Evolutionary conservation across 306 rosid genomes (phyloP).

Genomic region (Dicorynia guianensis): DNA sequence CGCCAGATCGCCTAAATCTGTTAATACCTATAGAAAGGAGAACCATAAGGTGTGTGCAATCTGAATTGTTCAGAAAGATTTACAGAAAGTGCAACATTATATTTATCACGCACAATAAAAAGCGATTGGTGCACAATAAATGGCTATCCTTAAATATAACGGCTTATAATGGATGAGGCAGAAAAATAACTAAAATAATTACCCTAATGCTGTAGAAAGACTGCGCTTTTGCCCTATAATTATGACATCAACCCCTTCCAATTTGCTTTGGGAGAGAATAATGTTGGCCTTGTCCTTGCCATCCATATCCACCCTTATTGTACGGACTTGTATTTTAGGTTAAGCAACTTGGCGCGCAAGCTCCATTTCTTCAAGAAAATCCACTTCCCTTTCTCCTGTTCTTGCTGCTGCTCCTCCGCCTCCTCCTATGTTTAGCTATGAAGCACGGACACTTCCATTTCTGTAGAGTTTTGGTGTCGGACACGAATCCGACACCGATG

Average conservation of each 20-base stretch:
- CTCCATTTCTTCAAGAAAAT: slow-evolving; percentile 80
- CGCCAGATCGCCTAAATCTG: slow-evolving; percentile 67
- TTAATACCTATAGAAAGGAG: not conserved
- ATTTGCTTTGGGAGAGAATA: slow-evolving; percentile 55
- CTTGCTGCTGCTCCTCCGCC: slow-evolving; percentile 29
- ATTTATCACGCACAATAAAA: no score
- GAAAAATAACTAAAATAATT: not conserved
- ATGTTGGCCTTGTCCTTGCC: slow-evolving; percentile 62
- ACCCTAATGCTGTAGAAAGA: slow-evolving; percentile 77
- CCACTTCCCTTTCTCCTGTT: slow-evolving; percentile 37
- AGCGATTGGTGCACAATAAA: not conserved
- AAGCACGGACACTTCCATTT: no score
- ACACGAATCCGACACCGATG: no score
- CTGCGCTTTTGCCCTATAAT: slow-evolving; percentile 74
- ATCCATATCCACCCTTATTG: slow-evolving; percentile 49
- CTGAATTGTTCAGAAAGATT: no score
- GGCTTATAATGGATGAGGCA: not conserved
- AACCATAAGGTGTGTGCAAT: not conserved
- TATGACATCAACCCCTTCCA: slow-evolving; percentile 58
- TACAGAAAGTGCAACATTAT: no score
- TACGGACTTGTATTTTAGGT: slow-evolving; percentile 54
- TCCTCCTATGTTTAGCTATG: slow-evolving; percentile 43
- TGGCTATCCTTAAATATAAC: no score
- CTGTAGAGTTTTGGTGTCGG: no score
- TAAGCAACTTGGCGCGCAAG: slow-evolving; percentile 52